Conservation (phyloP, 768 basidiomycete genomes). For the Fistulinella prunicolor region DNA sequence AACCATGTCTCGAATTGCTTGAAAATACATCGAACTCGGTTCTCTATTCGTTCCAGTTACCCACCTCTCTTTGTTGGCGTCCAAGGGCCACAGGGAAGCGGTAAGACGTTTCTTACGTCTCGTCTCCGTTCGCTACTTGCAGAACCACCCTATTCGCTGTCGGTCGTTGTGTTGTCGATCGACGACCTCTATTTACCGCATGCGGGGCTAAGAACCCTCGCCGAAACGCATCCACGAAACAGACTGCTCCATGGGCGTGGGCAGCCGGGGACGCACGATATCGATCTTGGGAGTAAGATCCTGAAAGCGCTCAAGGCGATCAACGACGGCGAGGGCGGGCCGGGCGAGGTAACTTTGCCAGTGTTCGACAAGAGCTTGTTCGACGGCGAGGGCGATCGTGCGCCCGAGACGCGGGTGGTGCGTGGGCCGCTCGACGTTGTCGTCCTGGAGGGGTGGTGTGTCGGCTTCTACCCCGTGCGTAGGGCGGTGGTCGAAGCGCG, state of each 20-base stretch:
- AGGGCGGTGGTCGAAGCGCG: constrained; percentile 47
- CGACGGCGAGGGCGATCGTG: constrained; percentile 81
- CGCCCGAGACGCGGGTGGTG: constrained; percentile 42
- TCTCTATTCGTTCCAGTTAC: background rate
- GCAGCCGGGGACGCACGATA: constrained; percentile 90
- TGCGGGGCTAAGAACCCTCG: constrained; percentile 52
- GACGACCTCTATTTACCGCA: constrained; percentile 89
- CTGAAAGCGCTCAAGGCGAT: constrained; percentile 48
- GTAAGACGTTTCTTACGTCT: constrained; percentile 80
- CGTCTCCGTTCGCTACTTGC: constrained; percentile 46
- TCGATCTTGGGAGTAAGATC: constrained; percentile 56
- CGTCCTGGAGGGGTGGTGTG: constrained; percentile 94
- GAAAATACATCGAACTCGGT: constrained; percentile 26
- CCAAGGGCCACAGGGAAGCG: constrained; percentile 93
- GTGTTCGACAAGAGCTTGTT: constrained; percentile 85
- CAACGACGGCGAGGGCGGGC: constrained; percentile 22
- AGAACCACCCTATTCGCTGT: constrained; percentile 47
- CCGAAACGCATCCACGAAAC: constrained; percentile 51
- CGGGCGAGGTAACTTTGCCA: constrained; percentile 52
- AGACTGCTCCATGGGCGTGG: constrained; percentile 78
- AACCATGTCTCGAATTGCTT: constrained; percentile 40
- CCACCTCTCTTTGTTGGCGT: constrained; percentile 79
- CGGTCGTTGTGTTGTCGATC: constrained; percentile 65
- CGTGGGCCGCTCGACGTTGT: constrained; percentile 68
- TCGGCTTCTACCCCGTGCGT: constrained; percentile 74